Evolutionary conservation across 495 filamentous ascomycete species (phyloP).

Genomic region (Penicillium odoratum): DNA sequence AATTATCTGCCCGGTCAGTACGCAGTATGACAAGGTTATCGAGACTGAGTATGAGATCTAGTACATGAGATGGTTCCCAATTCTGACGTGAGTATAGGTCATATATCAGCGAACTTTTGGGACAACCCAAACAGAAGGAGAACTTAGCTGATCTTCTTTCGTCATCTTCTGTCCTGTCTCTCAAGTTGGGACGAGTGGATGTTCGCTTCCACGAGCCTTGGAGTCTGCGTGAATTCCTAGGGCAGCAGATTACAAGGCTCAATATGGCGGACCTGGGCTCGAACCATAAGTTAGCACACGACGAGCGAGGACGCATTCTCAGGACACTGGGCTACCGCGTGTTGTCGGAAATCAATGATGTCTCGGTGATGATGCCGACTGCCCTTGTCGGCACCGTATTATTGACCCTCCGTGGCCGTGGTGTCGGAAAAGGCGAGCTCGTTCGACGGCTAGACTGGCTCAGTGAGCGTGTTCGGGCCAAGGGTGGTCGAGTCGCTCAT

Average conservation of each 20-base stretch:
- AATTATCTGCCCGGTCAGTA: conserved; percentile 90
- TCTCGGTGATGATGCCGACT: conserved; percentile 97
- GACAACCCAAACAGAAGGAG: conserved; percentile 91
- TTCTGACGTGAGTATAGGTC: conserved; percentile 47
- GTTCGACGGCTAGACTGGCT: conserved; percentile 90
- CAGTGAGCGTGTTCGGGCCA: conserved; percentile 73
- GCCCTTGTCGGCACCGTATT: conserved; percentile 92
- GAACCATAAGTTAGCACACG: conserved; percentile 43
- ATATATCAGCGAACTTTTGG: conserved; percentile 90
- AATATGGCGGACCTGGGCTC: conserved; percentile 28
- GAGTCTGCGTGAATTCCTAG: conserved; percentile 79
- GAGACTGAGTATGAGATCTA: conserved; percentile 69
- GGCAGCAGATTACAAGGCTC: conserved; percentile 63
- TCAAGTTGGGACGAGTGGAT: conserved; percentile 89
- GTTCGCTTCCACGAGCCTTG: conserved; percentile 95
- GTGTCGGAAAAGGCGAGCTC: conserved; percentile 84
- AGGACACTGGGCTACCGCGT: conserved; percentile 88
- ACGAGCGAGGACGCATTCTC: conserved; percentile 62
- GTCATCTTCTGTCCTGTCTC: conserved; percentile 82
- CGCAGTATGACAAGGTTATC: conserved; percentile 98
- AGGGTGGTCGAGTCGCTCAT: conserved; percentile 88
- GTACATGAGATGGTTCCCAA: not conserved
- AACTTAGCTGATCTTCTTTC: conserved; percentile 85
- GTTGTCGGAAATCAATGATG: conserved; percentile 89
- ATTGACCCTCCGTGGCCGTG: conserved; percentile 85